Base-by-base conservation (phyloP, 2,329 filamentous ascomycete species). In the Diaporthe sp. region DNA sequence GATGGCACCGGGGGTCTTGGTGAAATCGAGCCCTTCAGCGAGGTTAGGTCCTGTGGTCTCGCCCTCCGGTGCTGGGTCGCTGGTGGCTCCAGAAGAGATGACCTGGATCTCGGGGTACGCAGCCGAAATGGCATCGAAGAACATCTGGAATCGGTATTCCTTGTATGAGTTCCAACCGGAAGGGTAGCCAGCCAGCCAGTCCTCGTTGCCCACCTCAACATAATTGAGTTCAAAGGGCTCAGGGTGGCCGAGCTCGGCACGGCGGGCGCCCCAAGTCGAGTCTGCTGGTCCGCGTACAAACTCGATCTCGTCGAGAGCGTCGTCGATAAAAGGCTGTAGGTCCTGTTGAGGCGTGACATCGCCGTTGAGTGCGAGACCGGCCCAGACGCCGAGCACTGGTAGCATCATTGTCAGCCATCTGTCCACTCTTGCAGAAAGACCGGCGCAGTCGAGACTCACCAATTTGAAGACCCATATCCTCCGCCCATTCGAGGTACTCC, bases 191-290 rank as follows among this genome's bases (percentile, higher is more conserved):
- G 85, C 86, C 5, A 92, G 86, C 84, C 89, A 89, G 77, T 94
- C 92, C 79, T 94, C 92, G 79, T 94, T 93, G 74, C 92, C 92
- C 56, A 93, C 83, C 81, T 93, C 92, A 71, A 93, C 89, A 77
- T 89, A 92, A 15, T 87, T 84, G 65, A 94, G 85, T 39, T 80
- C 83, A 83, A 90, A 93, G 0, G 92, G 92, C 74, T 90, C 85
- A 0, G 90, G 86, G 77, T 92, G 88, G 4, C 92, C 92, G 3
- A 92, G 85, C 56, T 87, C 82, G 9, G 90, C 90, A 25, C 92
- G 89, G 9, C 87, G 81, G 5, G 87, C 84, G 19, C 92, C 91
- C 84, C 89, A 92, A 32, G 85, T 86, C 1, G 89, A 89, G 59
- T 85, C 82, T 1, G 82, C 80, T 50, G 87, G 82, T 3, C 91